Evolutionary conservation across 2,329 filamentous ascomycete species (phyloP).

Genomic region (Moelleriella libera): DNA sequence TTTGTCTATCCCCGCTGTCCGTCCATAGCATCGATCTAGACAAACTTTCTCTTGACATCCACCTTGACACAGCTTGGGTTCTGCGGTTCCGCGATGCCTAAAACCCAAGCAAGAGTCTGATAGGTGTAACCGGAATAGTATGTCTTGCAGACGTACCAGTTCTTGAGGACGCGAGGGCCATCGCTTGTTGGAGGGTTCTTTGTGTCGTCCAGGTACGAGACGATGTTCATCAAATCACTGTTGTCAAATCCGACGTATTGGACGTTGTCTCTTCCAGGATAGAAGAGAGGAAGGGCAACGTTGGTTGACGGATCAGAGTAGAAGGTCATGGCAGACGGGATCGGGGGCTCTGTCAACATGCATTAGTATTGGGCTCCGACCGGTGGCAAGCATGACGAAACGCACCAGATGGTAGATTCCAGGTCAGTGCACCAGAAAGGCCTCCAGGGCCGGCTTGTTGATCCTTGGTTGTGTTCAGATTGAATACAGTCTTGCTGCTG

Average conservation of each 20-base stretch:
- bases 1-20: neutral
- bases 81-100: constrained; percentile 7
- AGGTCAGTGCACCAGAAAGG: constrained; percentile 5
- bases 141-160: constrained; percentile 9
- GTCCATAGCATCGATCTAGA: neutral
- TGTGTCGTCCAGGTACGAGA: constrained; percentile 9
- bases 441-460: constrained; percentile 1
- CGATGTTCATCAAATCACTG: constrained; percentile 4
- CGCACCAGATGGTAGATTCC: constrained; percentile 4
- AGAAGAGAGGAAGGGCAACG: constrained; percentile 8
- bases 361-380: neutral
- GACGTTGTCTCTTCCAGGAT: constrained; percentile 5
- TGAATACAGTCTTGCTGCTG: constrained; percentile 2
- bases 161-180: constrained; percentile 3
- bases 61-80: constrained; percentile 11
- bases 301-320: constrained; percentile 9
- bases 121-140: constrained; percentile 8
- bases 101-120: constrained; percentile 7
- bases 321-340: constrained; percentile 7
- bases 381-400: neutral
- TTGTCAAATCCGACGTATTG: constrained; percentile 12
- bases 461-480: constrained; percentile 9
- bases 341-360: neutral
- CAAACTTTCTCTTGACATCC: constrained; percentile 8
- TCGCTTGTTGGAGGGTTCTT: constrained; percentile 1